A percentile compares a stretch with the other conserved stretches of the same genome.
These are phyloP conservation scores for Styphnolobium japonicum DNA, from an alignment of 306 rosid species.

Conservation along the genomic window DNA sequence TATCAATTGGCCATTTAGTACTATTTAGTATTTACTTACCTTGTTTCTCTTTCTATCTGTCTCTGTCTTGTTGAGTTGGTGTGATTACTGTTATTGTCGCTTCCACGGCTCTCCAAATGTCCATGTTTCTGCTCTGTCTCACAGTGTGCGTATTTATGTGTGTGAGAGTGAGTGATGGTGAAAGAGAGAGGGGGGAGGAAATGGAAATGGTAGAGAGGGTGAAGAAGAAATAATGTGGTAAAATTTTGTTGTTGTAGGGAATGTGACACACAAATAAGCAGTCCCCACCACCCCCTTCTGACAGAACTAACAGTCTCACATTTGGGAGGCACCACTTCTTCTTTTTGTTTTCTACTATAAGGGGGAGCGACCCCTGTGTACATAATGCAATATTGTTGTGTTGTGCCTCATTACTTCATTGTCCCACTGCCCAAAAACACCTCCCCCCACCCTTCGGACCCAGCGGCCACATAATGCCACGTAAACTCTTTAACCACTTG, in stretches of 20 bases:
- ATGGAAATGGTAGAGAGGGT: not conserved
- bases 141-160: not conserved
- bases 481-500: constrained; percentile 3
- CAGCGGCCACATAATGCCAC: constrained; percentile 14
- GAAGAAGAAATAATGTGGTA: not conserved
- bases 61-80: constrained; percentile 60
- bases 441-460: not conserved
- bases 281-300: constrained; percentile 40
- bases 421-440: constrained; percentile 18
- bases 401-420: constrained; percentile 24
- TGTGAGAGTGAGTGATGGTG: not conserved
- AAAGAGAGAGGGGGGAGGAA: not conserved
- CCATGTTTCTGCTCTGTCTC: not conserved
- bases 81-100: constrained; percentile 33
- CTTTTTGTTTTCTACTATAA: constrained; percentile 27
- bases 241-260: constrained; percentile 29
- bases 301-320: constrained; percentile 18
- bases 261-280: constrained; percentile 45
- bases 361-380: constrained; percentile 22
- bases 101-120: constrained; percentile 20
- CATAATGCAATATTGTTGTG: constrained; percentile 27
- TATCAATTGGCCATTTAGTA: not conserved
- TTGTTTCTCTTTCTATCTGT: constrained; percentile 29
- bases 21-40: not conserved
- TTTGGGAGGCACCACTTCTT: constrained; percentile 38